Evolutionary conservation across 2,329 filamentous ascomycete genomes (phyloP), one percentile per base, ranked within the genome.

Genomic region (Sporothrix schenckii): DNA sequence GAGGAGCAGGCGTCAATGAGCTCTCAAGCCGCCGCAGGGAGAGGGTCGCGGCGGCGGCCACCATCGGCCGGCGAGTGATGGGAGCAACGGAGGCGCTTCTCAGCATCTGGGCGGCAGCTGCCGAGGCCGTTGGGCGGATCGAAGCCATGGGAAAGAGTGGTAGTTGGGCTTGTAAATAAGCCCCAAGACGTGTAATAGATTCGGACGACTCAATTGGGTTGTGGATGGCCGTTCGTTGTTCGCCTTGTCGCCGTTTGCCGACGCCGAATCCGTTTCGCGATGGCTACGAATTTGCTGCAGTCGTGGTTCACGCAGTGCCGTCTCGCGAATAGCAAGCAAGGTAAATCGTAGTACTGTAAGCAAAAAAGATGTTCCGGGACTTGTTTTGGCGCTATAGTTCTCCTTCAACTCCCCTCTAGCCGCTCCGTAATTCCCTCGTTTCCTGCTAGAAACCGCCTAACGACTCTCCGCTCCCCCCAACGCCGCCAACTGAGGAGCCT

Each of bases 1-100:
- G 60, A 65, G 82, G 77, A 52, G 83, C 79, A 58, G 83, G 79
- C 56, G 84, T 81, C 72, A 84, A 76, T 72, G 81, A 79, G 83
- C 86, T 86, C 77, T 88, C 83, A 77, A 84, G 84, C 78, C 88
- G 84, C 77, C 84, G 82, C 74, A 85, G 79, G 69, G 82, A 78
- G 73, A 83, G 78, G 65, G 80, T 73, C 67, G 81, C 75, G 52
- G 79, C 74, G 70, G 80, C 79, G 63, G 80, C 77, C 34, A 67
- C 81, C 75, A 67, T 78, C 27, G 71, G 70, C 56, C 71, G 72
- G 50, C 70, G 69, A 53, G 69, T 49, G 39, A n/a, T 60, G 53
- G 73, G 72, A 30, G 70, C 63, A 24, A 68, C 65, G 7, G 69
- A 76, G 50, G 82, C 81, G 74, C 78, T 81, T 77, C 84, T 83